These are phyloP conservation scores for Aspergillus costaricaensis DNA, from an alignment of 2,329 filamentous ascomycete species.

Conservation along the genomic window DNA sequence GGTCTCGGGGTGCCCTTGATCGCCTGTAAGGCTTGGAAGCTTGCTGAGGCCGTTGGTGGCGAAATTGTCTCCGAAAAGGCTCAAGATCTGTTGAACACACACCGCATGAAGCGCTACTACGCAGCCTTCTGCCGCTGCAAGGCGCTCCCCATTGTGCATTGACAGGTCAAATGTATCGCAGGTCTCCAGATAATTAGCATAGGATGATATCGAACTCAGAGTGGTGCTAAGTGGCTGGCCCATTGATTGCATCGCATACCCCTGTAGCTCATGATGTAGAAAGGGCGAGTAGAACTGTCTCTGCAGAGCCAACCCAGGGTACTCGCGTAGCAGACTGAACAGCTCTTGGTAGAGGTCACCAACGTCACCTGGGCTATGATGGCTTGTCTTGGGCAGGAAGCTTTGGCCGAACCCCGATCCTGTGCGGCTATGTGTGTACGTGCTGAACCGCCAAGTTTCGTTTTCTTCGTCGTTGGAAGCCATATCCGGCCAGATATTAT, in stretches of 20 bases:
- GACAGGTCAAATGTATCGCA: constrained; percentile 17
- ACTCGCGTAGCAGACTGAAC: constrained; percentile 14
- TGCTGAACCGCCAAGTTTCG: background rate
- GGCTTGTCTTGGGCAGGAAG: constrained; percentile 8
- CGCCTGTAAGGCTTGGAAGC: background rate
- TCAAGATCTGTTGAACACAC: constrained; percentile 20
- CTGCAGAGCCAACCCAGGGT: constrained; percentile 15
- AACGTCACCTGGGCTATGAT: background rate
- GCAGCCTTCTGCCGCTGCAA: constrained; percentile 17
- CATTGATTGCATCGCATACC: constrained; percentile 17
- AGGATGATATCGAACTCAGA: constrained; percentile 14
- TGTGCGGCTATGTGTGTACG: background rate
- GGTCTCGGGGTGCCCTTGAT: constrained; percentile 7
- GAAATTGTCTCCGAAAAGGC: constrained; percentile 17
- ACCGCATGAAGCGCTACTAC: constrained; percentile 20
- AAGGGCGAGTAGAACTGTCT: constrained; percentile 21
- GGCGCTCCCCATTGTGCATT: constrained; percentile 16
- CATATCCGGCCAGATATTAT: background rate
- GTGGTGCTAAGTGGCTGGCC: constrained; percentile 18
- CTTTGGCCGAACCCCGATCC: constrained; percentile 11
- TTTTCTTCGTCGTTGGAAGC: background rate
- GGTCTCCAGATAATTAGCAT: constrained; percentile 14
- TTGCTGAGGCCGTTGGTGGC: background rate
- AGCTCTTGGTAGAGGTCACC: constrained; percentile 13
- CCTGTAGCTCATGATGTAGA: constrained; percentile 18